Conservation (phyloP, 169 alveolate genomes). For the Eimeria acervulina region DNA sequence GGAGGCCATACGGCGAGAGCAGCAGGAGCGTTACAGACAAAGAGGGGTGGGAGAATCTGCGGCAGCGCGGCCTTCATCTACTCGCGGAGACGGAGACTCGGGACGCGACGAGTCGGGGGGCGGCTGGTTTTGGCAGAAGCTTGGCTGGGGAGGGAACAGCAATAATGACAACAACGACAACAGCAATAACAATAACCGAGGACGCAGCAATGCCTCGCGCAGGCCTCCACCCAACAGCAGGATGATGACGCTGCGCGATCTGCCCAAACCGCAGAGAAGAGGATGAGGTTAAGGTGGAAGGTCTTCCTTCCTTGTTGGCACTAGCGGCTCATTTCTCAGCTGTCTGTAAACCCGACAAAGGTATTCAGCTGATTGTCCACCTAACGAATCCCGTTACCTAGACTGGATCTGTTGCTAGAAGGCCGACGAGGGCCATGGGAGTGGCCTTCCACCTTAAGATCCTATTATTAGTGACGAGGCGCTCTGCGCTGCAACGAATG, state of each 20-base stretch:
- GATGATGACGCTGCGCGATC: conserved; percentile 75
- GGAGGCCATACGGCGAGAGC: conserved; percentile 41
- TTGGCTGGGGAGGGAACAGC: conserved; percentile 55
- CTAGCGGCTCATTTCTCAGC: neutral
- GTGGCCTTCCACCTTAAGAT: conserved; percentile 3
- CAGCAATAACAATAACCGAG: neutral
- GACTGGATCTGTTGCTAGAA: neutral
- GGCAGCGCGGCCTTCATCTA: conserved; percentile 19
- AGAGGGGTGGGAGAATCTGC: conserved; percentile 33
- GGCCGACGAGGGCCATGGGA: neutral
- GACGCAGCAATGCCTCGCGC: conserved; percentile 44
- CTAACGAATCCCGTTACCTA: neutral
- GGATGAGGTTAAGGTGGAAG: conserved; percentile 61
- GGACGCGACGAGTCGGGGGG: neutral
- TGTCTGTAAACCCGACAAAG: neutral
- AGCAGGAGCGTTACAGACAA: conserved; percentile 48
- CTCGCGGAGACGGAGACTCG: neutral
- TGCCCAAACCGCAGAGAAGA: conserved; percentile 48
- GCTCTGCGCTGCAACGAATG: conserved; percentile 61
- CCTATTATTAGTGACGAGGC: neutral
- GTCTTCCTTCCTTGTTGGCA: neutral
- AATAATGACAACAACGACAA: neutral
- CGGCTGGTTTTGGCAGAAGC: conserved; percentile 58
- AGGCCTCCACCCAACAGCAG: conserved; percentile 46
- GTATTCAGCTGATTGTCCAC: neutral